phyloP scores from a whole-genome alignment of 192 early-diverging fungal species.

The Gigaspora rosea region DNA sequence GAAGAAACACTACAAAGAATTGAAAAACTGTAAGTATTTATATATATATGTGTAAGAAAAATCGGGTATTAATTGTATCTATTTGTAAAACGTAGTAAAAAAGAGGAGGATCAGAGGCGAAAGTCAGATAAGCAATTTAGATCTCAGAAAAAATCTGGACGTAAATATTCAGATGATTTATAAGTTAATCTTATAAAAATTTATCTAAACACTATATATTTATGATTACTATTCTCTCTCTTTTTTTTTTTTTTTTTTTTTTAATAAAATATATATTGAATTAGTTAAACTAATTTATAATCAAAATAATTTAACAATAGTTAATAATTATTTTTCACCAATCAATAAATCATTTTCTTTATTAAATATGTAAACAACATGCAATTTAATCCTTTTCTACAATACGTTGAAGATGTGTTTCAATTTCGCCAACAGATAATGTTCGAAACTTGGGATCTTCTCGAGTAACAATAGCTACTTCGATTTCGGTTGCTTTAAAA shows the following conservation, averaged over 20 bases:
- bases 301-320: too few relatives aligned
- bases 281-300: too few relatives aligned
- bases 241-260: too few relatives aligned
- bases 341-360: too few relatives aligned
- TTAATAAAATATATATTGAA: too few relatives aligned
- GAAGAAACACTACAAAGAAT: slow-evolving; percentile 64
- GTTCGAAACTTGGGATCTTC: slow-evolving; percentile 77
- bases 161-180: too few relatives aligned
- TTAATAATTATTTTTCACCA: too few relatives aligned
- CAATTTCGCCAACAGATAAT: slow-evolving; percentile 82
- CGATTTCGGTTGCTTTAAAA: slow-evolving; percentile 96
- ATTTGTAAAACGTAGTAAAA: slow-evolving; percentile 44
- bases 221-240: too few relatives aligned
- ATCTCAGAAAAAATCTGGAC: slow-evolving; percentile 61
- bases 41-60: not conserved
- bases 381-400: slow-evolving; percentile 81
- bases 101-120: slow-evolving; percentile 57
- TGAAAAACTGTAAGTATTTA: slow-evolving; percentile 54
- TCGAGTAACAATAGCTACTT: slow-evolving; percentile 85
- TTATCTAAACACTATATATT: too few relatives aligned
- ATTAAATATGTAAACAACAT: too few relatives aligned
- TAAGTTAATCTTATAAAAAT: too few relatives aligned
- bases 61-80: not conserved
- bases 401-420: slow-evolving; percentile 83
- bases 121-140: slow-evolving; percentile 65